Evolutionary conservation across 768 basidiomycete species (phyloP).

Genomic region (Dendrothele bispora): DNA sequence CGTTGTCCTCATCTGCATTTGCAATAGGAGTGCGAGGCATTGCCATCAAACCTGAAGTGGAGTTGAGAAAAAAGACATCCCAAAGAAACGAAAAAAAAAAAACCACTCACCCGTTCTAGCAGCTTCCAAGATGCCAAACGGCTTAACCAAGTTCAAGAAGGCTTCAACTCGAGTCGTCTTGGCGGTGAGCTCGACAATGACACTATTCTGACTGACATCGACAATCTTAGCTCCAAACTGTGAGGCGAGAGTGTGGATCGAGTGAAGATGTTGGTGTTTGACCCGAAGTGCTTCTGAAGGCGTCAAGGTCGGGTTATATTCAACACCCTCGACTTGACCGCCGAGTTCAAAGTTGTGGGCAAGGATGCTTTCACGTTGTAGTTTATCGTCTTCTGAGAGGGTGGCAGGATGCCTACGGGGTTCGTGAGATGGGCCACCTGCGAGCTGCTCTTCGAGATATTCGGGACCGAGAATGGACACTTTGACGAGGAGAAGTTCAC

Average conservation of each 20-base stretch:
- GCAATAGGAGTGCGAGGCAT: slow-evolving; percentile 96
- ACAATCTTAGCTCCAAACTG: slow-evolving; percentile 95
- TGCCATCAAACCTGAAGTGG: slow-evolving; percentile 81
- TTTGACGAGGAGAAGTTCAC: slow-evolving; percentile 94
- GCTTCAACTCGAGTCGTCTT: slow-evolving; percentile 92
- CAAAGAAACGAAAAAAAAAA: slow-evolving; percentile 2
- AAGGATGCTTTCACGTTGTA: slow-evolving; percentile 68
- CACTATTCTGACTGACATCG: slow-evolving; percentile 91
- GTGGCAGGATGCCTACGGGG: slow-evolving; percentile 45
- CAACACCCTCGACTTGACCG: slow-evolving; percentile 33
- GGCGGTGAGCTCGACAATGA: slow-evolving; percentile 93
- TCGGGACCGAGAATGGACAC: slow-evolving; percentile 97
- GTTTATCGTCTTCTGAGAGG: slow-evolving; percentile 37
- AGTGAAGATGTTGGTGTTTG: slow-evolving; percentile 87
- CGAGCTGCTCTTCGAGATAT: slow-evolving; percentile 90
- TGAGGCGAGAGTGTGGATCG: slow-evolving; percentile 77
- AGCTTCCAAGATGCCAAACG: slow-evolving; percentile 94
- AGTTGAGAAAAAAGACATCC: slow-evolving; percentile 6
- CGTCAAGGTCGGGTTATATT: slow-evolving; percentile 45
- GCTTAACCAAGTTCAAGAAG: slow-evolving; percentile 87
- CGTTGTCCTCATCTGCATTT: slow-evolving; percentile 56
- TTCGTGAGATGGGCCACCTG: slow-evolving; percentile 82
- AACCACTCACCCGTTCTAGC: slow-evolving; percentile 80
- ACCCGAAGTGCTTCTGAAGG: slow-evolving; percentile 85
- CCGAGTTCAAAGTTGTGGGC: slow-evolving; percentile 78